These are phyloP conservation scores for Trichomonascus vanleenenianus DNA, from an alignment of 805 yeast species.

Conservation along the genomic window DNA sequence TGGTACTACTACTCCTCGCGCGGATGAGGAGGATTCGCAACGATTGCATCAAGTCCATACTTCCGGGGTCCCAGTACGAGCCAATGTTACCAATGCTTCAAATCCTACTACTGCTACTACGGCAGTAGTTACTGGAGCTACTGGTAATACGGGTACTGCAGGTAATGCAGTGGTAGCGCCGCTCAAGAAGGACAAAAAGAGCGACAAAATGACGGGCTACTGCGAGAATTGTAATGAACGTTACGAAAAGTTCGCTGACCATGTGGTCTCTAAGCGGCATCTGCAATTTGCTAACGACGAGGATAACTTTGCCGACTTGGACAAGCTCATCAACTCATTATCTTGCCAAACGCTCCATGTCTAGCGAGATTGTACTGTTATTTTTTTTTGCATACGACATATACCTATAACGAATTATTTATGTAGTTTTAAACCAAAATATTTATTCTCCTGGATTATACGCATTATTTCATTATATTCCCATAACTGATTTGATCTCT, in stretches of 20 bases:
- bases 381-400: not conserved
- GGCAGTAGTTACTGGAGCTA: slow-evolving; percentile 16
- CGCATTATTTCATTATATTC: not conserved
- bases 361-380: not conserved
- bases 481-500: not conserved
- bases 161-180: slow-evolving; percentile 12
- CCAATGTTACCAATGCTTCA: slow-evolving; percentile 12
- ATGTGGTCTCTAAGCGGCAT: slow-evolving; percentile 62
- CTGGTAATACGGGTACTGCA: slow-evolving; percentile 9
- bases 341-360: not conserved
- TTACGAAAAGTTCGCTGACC: slow-evolving; percentile 74
- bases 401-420: too few species aligned
- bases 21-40: too few species aligned
- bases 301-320: slow-evolving; percentile 41
- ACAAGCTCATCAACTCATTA: not conserved
- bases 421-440: not conserved
- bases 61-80: not conserved
- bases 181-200: slow-evolving; percentile 3
- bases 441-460: not conserved
- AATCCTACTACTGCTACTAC: slow-evolving; percentile 8
- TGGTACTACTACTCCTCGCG: too few species aligned
- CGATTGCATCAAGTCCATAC: too few species aligned
- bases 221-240: slow-evolving; percentile 90
- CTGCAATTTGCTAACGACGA: slow-evolving; percentile 68
- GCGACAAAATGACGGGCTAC: slow-evolving; percentile 38